Evolutionary conservation across 2,329 filamentous ascomycete species (phyloP), one percentile per base, ranked within the genome.

Genomic region (Pseudocercospora macadamiae): DNA sequence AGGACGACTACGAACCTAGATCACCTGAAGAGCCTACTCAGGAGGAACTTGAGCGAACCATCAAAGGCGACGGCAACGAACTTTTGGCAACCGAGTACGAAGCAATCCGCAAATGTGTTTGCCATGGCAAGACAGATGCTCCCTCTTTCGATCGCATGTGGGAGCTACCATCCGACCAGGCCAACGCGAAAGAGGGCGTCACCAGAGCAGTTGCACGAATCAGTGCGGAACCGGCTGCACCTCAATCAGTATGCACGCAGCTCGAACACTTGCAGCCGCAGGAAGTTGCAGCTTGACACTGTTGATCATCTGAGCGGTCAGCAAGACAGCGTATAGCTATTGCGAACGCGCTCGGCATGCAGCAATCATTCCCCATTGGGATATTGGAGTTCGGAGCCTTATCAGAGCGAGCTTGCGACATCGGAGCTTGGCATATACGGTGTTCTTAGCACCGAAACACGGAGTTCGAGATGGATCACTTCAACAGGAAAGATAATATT

Each of bases 91-190:
- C 55, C 2, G 59, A 67, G 58, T 74, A 71, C 58, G 64, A 71
- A 48, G 63, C 60, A 10, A 64, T 71, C 4, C 56, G 66, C 8
- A 66, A 64, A 30, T 74, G 71, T 55, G 51, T 59, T 4, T 74
- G 71, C 60, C 70, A 73, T 51, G 65, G 64, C 21, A 56, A 66
- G n/a, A 60, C 60, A 6, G 60, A 68, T 28, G 66, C 68, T 16
- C 70, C 69, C 19, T 52, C 32, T 9, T 63, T 73, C 32, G 64
- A 67, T 19, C 64, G 66, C 34, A 64, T 73, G 51, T 74, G 71
- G 71, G 66, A 69, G 51, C 49, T 73, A 19, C 67, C 70, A 18
- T 52, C 54, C 10, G 56, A 64, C 37, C 52, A 63, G 39, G 19
- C 52, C 3, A 57, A 59, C 16, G 53, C 57, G 16, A 65, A 63